Conservation (phyloP, 176 grass and related monocot genomes). For the Carex myosuroides region DNA sequence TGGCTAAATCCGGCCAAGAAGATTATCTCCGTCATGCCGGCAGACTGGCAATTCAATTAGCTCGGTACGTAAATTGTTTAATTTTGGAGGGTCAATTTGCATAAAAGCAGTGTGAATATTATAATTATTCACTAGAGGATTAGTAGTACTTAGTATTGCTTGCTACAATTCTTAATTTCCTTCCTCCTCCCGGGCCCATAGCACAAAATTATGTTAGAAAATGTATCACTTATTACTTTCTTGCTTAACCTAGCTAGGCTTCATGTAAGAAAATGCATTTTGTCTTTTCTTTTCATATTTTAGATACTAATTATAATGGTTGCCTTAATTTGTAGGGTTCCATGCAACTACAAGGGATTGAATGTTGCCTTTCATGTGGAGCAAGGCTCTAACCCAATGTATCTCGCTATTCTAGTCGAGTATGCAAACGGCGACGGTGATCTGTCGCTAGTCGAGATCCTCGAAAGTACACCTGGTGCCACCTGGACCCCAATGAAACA, state of each 20-base stretch:
- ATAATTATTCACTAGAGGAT: background rate
- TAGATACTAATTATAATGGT: background rate
- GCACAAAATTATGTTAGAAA: background rate
- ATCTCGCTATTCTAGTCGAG: conserved; percentile 68
- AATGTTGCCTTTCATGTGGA: conserved; percentile 78
- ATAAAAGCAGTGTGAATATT: background rate
- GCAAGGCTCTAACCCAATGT: conserved; percentile 54
- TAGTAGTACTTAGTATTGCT: background rate
- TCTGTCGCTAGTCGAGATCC: conserved; percentile 61
- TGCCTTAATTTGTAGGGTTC: conserved; percentile 36
- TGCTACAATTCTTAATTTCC: background rate
- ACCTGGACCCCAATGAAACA: conserved; percentile 53
- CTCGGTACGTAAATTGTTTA: conserved; percentile 30
- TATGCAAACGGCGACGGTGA: conserved; percentile 93
- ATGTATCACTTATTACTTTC: background rate
- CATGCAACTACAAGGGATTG: conserved; percentile 63
- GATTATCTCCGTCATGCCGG: conserved; percentile 76
- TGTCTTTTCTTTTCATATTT: background rate
- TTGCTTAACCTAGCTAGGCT: no score
- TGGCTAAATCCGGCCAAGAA: conserved; percentile 51
- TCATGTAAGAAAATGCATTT: background rate
- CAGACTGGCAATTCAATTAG: conserved; percentile 59
- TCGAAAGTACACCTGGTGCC: conserved; percentile 36
- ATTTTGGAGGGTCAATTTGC: background rate
- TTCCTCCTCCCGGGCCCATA: no score